Evolutionary conservation across 2,329 filamentous ascomycete species (phyloP), one percentile per base, ranked within the genome.

Genomic region (Cryphonectria naterciae): DNA sequence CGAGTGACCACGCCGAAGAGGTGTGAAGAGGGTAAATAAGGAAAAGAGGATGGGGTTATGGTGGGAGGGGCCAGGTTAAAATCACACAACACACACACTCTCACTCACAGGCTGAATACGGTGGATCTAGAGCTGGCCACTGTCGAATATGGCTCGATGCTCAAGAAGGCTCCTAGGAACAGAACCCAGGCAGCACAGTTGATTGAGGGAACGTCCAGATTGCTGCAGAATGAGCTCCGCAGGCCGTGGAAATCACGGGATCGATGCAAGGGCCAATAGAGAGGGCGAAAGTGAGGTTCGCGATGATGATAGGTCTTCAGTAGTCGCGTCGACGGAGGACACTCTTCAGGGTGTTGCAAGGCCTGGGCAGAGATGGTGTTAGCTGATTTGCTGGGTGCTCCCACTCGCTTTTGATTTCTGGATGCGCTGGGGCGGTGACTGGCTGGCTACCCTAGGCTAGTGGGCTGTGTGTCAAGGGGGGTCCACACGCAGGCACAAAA

Each of bases 171-270:
- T 8, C 15, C 37, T 39, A 41, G 37, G 28, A 2, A 61, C 43
- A 41, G 25, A 22, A 22, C 46, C 46, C 19, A 49, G 46, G 46
- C 46, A 65, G 67, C 70, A 73, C 70, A 74, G 75, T 75, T 79
- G 77, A 79, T 80, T 77, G 78, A 79, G 72, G 77, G 46, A 74
- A 72, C 73, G 68, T 68, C 68, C 72, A 76, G 68, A 75, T 74
- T 74, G 68, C 75, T 74, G 75, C 76, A 76, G 78, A 81, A 79
- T 78, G 77, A 76, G 74, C 75, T 83, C 82, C 82, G 83, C 83
- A 85, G 83, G 75, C 71, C 74, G 75, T 70, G 72, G 75, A 73
- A 80, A 86, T 88, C 86, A 88, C 85, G 85, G 87, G 86, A 87
- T 81, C 73, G 75, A 75, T 72, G 71, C 72, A 71, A 78, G 74